phyloP scores from a whole-genome alignment of 164 flowering plant genomes.

The Tinospora cordifolia region DNA sequence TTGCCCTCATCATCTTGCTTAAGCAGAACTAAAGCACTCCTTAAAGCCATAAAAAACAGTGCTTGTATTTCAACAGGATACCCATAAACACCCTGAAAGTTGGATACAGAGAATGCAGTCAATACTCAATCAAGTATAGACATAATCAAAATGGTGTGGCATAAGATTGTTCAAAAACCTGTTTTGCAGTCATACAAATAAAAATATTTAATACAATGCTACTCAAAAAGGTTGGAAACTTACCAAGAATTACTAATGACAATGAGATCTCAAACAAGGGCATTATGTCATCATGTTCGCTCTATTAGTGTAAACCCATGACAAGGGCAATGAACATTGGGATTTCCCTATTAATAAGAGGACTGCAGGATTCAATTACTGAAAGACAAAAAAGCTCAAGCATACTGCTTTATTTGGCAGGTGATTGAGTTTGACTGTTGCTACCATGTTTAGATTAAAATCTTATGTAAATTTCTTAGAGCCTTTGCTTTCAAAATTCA shows the following conservation, averaged over 20 bases:
- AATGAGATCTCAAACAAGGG: constrained; percentile 2
- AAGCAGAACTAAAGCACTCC: constrained; percentile 58
- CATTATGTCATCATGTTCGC: neutral
- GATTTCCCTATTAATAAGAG: too few species aligned
- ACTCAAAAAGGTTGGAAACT: neutral
- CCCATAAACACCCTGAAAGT: constrained; percentile 71
- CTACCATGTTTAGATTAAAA: too few species aligned
- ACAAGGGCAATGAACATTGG: too few species aligned
- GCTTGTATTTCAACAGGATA: constrained; percentile 89
- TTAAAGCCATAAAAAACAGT: constrained; percentile 87
- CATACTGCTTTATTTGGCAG: too few species aligned
- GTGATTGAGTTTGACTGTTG: too few species aligned
- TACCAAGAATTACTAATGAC: neutral
- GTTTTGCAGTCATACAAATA: neutral
- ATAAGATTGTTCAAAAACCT: neutral
- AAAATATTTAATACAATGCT: neutral
- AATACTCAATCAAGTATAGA: neutral
- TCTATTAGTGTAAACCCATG: too few species aligned
- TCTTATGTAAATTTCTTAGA: too few species aligned
- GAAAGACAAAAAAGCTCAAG: too few species aligned
- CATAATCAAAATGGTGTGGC: neutral
- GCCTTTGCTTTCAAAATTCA: too few species aligned
- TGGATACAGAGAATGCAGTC: constrained; percentile 1
- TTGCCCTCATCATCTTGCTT: constrained; percentile 78
- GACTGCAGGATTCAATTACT: too few species aligned